These are phyloP conservation scores for Serendipita indica DNA, from an alignment of 768 basidiomycete species.

Conservation along the genomic window DNA sequence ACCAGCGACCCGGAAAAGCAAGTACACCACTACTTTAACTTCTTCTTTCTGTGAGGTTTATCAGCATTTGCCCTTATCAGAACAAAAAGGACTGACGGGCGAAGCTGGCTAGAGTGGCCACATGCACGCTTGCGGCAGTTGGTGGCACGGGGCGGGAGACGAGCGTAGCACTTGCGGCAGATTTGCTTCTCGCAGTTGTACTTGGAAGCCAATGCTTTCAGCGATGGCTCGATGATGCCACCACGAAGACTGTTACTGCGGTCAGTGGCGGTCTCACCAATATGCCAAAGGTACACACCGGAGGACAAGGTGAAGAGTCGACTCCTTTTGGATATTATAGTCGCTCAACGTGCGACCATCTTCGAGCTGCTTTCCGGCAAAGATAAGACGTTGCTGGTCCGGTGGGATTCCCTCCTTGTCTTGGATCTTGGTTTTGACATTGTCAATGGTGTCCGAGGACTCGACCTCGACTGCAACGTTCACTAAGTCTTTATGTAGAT, in stretches of 20 bases:
- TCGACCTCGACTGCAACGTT: constrained; percentile 61
- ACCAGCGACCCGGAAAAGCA: not conserved
- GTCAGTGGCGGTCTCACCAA: not conserved
- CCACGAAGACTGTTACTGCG: constrained; percentile 62
- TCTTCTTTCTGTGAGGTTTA: constrained; percentile 63
- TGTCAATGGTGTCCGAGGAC: constrained; percentile 92
- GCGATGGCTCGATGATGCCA: constrained; percentile 97
- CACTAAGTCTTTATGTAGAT: not conserved
- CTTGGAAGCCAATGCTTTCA: constrained; percentile 92
- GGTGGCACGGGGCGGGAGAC: constrained; percentile 96
- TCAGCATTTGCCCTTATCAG: not conserved
- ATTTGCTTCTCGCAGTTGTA: constrained; percentile 99
- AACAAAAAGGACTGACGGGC: constrained; percentile 46
- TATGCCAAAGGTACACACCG: constrained; percentile 39
- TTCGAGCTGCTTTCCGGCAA: constrained; percentile 97
- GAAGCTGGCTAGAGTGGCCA: constrained; percentile 81
- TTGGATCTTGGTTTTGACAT: constrained; percentile 75
- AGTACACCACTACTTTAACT: constrained; percentile 69
- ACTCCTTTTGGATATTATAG: constrained; percentile 98
- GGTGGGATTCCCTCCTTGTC: constrained; percentile 84
- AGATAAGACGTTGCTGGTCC: constrained; percentile 89
- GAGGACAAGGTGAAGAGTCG: constrained; percentile 92
- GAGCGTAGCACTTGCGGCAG: constrained; percentile 99
- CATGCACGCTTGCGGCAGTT: constrained; percentile 96
- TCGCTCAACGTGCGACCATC: constrained; percentile 92